These are phyloP conservation scores for Micractinium conductrix DNA, from an alignment of 139 green algal genomes.

Conservation along the genomic window DNA sequence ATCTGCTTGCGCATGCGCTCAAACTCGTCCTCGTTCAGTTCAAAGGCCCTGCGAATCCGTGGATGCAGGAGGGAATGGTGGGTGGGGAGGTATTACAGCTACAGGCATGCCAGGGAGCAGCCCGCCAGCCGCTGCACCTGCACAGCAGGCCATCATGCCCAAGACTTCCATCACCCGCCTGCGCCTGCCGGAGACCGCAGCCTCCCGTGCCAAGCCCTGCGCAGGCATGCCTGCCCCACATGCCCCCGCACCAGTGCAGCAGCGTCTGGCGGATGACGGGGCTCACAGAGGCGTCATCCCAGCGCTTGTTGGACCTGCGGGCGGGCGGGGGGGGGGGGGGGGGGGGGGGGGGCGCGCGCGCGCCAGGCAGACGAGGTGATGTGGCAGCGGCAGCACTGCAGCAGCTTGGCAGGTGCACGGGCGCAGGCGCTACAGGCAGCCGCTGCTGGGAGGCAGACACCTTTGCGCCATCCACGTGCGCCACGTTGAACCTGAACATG, in stretches of 20 bases:
- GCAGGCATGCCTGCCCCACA: not conserved
- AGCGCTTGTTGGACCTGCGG: constrained; percentile 37
- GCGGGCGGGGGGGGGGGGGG: not conserved
- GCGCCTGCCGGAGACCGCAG: too few species aligned
- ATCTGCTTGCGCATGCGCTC: constrained; percentile 27
- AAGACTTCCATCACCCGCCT: too few species aligned
- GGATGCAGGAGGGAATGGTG: not conserved
- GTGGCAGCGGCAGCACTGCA: not conserved
- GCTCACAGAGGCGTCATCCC: constrained; percentile 54
- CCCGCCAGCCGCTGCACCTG: too few species aligned
- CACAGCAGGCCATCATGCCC: too few species aligned
- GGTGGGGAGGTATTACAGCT: too few species aligned
- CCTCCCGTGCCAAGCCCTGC: too few species aligned
- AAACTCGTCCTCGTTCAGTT: constrained; percentile 61
- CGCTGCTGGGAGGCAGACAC: too few species aligned
- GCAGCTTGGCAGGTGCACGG: not conserved
- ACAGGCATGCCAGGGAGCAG: too few species aligned
- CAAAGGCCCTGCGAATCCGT: constrained; percentile 48
- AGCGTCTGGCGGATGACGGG: constrained; percentile 64
- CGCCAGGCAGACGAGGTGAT: not conserved
- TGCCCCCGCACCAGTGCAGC: constrained; percentile 52
- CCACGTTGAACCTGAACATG: too few species aligned
- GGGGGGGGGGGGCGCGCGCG: not conserved
- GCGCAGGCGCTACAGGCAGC: not conserved
- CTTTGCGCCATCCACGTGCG: too few species aligned